These are phyloP conservation scores for Botrytis porri DNA, from an alignment of 2,329 filamentous ascomycete species.

Conservation along the genomic window DNA sequence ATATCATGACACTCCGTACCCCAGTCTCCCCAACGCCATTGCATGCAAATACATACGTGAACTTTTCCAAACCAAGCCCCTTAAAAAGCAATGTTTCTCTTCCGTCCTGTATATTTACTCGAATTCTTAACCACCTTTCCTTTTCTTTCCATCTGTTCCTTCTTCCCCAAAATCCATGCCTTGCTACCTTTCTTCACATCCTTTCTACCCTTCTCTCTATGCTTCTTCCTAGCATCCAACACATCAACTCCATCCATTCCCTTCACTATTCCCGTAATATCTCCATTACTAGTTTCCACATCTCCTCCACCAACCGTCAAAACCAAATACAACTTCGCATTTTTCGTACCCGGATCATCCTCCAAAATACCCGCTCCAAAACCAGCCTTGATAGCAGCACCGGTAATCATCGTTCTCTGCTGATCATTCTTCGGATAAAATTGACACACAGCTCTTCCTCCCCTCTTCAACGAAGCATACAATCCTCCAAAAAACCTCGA, in stretches of 20 bases:
- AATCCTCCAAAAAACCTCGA: constrained; percentile 88
- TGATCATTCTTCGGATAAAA: constrained; percentile 97
- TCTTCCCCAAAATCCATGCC: constrained; percentile 80
- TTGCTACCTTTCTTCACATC: constrained; percentile 77
- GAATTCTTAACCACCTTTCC: constrained; percentile 90
- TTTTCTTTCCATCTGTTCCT: constrained; percentile 90
- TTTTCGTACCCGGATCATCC: constrained; percentile 95
- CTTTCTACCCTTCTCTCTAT: constrained; percentile 46
- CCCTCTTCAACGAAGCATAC: constrained; percentile 78
- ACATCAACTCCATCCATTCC: constrained; percentile 89
- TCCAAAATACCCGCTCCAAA: constrained; percentile 94
- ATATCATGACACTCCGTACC: constrained; percentile 23
- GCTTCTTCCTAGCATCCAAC: constrained; percentile 61
- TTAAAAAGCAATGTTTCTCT: constrained; percentile 75
- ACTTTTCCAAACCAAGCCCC: constrained; percentile 4
- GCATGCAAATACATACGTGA: constrained; percentile 26
- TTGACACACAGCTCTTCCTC: constrained; percentile 89
- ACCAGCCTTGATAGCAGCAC: constrained; percentile 86
- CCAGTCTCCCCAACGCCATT: constrained; percentile 31
- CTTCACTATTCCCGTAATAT: constrained; percentile 86
- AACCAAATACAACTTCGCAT: constrained; percentile 92
- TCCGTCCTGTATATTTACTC: constrained; percentile 92
- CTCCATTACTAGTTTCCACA: constrained; percentile 49
- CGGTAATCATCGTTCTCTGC: constrained; percentile 88
- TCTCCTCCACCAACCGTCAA: constrained; percentile 74